These are phyloP conservation scores for Xylaria sp. DNA, from an alignment of 2,329 filamentous ascomycete species.

Conservation along the genomic window DNA sequence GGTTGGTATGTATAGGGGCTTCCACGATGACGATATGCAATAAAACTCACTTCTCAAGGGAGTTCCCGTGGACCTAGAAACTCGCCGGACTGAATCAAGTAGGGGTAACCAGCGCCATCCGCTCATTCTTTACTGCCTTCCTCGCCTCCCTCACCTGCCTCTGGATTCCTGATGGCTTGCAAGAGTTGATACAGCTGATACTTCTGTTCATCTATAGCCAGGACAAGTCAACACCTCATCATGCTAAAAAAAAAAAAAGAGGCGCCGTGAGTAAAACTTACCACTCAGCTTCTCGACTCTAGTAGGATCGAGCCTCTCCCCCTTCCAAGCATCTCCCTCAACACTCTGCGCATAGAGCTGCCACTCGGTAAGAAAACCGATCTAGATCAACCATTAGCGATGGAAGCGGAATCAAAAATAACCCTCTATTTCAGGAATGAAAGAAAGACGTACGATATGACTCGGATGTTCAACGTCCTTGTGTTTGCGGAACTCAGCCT, in stretches of 20 bases:
- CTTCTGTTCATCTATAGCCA: constrained; percentile 72
- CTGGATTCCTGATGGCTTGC: constrained; percentile 61
- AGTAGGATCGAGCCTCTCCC: constrained; percentile 72
- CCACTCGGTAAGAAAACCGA: constrained; percentile 95
- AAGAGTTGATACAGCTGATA: constrained; percentile 92
- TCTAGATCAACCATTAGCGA: constrained; percentile 46
- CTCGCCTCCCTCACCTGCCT: constrained; percentile 9
- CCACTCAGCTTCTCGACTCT: constrained; percentile 95
- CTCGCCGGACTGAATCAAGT: not conserved
- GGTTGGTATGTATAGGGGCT: no score
- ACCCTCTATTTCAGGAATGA: not conserved
- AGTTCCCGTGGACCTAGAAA: not conserved
- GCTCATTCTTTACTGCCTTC: constrained; percentile 23
- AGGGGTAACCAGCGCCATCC: not conserved
- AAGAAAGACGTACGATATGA: constrained; percentile 62
- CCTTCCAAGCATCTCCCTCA: constrained; percentile 80
- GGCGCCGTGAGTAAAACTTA: constrained; percentile 39
- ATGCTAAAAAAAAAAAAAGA: not conserved
- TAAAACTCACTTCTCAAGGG: not conserved
- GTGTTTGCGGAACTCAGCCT: constrained; percentile 85
- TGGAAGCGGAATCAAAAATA: not conserved
- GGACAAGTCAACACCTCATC: constrained; percentile 3
- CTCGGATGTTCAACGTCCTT: constrained; percentile 80
- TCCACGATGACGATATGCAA: not conserved
- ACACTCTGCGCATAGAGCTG: constrained; percentile 90